phyloP scores from a whole-genome alignment of 208 protist species.

The Phytomonas sp. region DNA sequence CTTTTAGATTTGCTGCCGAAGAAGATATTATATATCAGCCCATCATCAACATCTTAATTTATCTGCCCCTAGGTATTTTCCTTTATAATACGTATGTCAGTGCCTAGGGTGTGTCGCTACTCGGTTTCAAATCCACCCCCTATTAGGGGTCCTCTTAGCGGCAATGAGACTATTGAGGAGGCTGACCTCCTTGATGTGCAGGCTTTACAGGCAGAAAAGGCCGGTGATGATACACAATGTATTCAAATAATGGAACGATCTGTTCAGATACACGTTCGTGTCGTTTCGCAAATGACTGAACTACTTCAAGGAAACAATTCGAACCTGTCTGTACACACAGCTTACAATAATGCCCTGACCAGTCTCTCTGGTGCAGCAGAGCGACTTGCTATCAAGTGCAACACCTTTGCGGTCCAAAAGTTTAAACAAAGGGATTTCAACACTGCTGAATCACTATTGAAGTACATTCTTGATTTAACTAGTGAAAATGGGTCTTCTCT shows the following conservation, averaged over 20 bases:
- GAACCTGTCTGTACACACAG: constrained; percentile 12
- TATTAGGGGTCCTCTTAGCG: constrained; percentile 22
- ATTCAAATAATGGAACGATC: constrained; percentile 76
- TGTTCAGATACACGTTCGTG: constrained; percentile 57
- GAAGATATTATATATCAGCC: constrained; percentile 2
- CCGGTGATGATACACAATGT: constrained; percentile 38
- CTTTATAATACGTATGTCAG: background rate
- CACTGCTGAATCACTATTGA: constrained; percentile 38
- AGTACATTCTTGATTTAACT: constrained; percentile 65
- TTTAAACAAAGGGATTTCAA: constrained; percentile 79
- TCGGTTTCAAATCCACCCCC: constrained; percentile 28
- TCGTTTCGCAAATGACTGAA: constrained; percentile 16
- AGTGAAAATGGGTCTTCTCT: constrained; percentile 54
- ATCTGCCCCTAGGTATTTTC: background rate
- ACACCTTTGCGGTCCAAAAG: constrained; percentile 47
- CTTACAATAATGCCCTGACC: constrained; percentile 19
- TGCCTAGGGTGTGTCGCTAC: constrained; percentile 15
- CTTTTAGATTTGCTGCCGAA: background rate
- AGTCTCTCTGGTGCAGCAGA: constrained; percentile 64
- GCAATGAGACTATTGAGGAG: constrained; percentile 53
- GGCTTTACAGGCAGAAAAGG: constrained; percentile 36
- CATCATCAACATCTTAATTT: background rate
- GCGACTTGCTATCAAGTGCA: constrained; percentile 67
- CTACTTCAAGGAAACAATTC: constrained; percentile 4
- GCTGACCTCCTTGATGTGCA: constrained; percentile 55